These are phyloP conservation scores for Tetrahymena borealis DNA, from an alignment of 73 alveolate genomes.

Conservation along the genomic window DNA sequence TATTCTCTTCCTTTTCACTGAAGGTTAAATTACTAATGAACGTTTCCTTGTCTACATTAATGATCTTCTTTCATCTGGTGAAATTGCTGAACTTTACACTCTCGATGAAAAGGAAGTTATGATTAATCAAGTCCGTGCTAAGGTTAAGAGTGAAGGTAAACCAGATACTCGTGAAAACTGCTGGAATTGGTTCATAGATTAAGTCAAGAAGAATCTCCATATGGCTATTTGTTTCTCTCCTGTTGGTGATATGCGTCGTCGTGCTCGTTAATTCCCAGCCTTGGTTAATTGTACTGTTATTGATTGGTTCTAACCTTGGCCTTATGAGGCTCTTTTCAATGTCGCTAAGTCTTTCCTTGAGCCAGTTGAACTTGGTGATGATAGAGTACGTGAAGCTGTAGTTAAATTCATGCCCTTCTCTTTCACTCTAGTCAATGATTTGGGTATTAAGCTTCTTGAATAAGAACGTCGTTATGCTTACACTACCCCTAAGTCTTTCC, in stretches of 20 bases:
- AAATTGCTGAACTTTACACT: constrained; percentile 96
- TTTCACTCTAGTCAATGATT: constrained; percentile 90
- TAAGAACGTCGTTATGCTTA: constrained; percentile 96
- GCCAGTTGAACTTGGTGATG: constrained; percentile 84
- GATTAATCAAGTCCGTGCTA: constrained; percentile 82
- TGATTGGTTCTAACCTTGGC: constrained; percentile 99
- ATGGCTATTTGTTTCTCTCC: constrained; percentile 99
- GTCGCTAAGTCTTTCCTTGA: constrained; percentile 85
- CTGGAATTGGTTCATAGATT: constrained; percentile 97
- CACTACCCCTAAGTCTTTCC: constrained; percentile 99
- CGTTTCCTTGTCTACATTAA: constrained; percentile 98
- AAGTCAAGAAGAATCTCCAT: constrained; percentile 98
- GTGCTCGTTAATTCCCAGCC: constrained; percentile 99
- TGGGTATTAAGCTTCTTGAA: constrained; percentile 80
- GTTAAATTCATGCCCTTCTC: constrained; percentile 99
- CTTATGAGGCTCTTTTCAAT: constrained; percentile 98
- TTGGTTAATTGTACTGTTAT: constrained; percentile 97
- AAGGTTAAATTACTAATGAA: constrained; percentile 98
- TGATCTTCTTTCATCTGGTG: constrained; percentile 99
- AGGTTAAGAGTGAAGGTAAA: constrained; percentile 92
- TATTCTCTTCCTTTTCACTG: constrained; percentile 98
- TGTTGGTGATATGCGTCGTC: constrained; percentile 94
- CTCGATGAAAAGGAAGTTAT: constrained; percentile 98
- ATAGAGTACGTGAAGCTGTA: constrained; percentile 83
- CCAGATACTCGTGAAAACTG: constrained; percentile 95